Percentiles rank a stretch among this genome's conserved stretches.
These are phyloP conservation scores for Pyricularia sp. DNA, from an alignment of 2,329 filamentous ascomycete species.

Conservation along the genomic window DNA sequence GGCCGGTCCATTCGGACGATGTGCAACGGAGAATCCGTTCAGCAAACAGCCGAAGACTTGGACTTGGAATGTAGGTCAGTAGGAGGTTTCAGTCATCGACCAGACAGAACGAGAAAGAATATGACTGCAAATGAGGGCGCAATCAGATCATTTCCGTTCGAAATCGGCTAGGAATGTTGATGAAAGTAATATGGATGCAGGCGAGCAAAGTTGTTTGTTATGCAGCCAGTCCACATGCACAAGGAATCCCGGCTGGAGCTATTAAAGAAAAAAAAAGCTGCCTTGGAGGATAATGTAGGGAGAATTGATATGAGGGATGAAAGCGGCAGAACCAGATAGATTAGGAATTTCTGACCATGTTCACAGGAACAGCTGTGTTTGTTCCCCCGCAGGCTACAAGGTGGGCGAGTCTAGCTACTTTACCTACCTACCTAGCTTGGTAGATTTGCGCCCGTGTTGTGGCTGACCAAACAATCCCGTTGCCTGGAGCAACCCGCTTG, in stretches of 20 bases:
- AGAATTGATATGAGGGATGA: not conserved
- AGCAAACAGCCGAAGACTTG: not conserved
- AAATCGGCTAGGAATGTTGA: not conserved
- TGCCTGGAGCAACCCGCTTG: not conserved
- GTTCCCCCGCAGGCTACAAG: not conserved
- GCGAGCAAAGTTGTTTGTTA: not conserved
- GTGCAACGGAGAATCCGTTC: not conserved
- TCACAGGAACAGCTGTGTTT: not conserved
- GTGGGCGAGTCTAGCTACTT: not conserved
- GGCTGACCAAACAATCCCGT: not conserved
- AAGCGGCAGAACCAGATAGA: not conserved
- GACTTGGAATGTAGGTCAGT: not conserved
- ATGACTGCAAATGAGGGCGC: not conserved
- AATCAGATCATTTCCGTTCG: too few species aligned
- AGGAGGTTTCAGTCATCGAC: not conserved
- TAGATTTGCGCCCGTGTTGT: not conserved
- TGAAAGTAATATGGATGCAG: not conserved
- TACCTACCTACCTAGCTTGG: not conserved
- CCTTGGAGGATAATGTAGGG: not conserved
- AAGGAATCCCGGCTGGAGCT: not conserved
- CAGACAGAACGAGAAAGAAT: not conserved
- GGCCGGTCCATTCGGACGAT: conserved; percentile 35
- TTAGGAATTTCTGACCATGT: not conserved
- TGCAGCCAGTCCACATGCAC: not conserved
- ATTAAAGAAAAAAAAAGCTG: not conserved